phyloP scores from a whole-genome alignment of 2,329 filamentous ascomycete species.

The Whalleya microplaca region DNA sequence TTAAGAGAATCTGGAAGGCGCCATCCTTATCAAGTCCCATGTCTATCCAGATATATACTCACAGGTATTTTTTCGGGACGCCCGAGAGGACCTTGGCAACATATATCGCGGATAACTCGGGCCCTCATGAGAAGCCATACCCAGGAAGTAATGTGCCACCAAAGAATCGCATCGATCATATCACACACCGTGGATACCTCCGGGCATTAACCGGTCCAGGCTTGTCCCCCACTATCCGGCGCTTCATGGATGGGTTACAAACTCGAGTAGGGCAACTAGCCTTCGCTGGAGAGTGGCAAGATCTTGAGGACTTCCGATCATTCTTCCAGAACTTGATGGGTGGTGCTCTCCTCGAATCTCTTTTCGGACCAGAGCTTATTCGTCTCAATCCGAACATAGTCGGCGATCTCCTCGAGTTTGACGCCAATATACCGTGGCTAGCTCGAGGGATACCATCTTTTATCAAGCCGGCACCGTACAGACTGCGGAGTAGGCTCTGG shows the following conservation, averaged over 20 bases:
- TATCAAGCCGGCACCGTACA: slow-evolving; percentile 16
- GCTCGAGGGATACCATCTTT: slow-evolving; percentile 18
- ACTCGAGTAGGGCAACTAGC: neutral
- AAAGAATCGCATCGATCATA: slow-evolving; percentile 22
- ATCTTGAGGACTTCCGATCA: slow-evolving; percentile 19
- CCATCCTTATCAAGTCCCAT: slow-evolving; percentile 19
- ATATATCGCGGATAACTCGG: slow-evolving; percentile 24
- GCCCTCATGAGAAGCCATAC: slow-evolving; percentile 19
- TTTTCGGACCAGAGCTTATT: slow-evolving; percentile 23
- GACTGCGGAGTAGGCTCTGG: slow-evolving; percentile 9
- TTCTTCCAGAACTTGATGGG: slow-evolving; percentile 21
- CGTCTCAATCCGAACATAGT: slow-evolving; percentile 22
- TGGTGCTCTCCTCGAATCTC: slow-evolving; percentile 14
- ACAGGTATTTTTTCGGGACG: slow-evolving; percentile 16
- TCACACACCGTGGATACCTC: slow-evolving; percentile 15
- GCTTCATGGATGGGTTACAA: slow-evolving; percentile 12
- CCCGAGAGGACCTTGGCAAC: slow-evolving; percentile 15
- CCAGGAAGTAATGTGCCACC: slow-evolving; percentile 16
- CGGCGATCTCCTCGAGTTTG: slow-evolving; percentile 23
- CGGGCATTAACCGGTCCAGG: slow-evolving; percentile 21
- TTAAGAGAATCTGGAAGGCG: slow-evolving; percentile 16
- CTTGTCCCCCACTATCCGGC: slow-evolving; percentile 12
- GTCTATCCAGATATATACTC: slow-evolving; percentile 19
- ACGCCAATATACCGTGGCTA: slow-evolving; percentile 17
- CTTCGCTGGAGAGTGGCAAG: too few species aligned